These are phyloP conservation scores for Hamigera avellanea DNA, from an alignment of 495 filamentous ascomycete species.

Conservation along the genomic window DNA sequence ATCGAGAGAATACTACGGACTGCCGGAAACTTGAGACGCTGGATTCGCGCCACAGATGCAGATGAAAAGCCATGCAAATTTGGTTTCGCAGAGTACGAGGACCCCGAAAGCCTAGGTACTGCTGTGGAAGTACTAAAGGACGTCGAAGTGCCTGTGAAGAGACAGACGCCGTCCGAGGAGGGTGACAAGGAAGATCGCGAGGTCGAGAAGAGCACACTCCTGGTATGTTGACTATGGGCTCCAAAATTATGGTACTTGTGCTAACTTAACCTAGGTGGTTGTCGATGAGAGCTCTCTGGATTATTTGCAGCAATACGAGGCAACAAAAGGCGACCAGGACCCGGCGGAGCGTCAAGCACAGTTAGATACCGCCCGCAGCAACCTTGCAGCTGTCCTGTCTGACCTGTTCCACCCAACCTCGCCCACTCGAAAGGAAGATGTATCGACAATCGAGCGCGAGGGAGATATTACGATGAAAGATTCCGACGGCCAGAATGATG, in stretches of 20 bases:
- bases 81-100: conserved; percentile 95
- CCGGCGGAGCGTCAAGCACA: conserved; percentile 53
- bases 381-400: conserved; percentile 52
- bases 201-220: conserved; percentile 55
- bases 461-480: conserved; percentile 67
- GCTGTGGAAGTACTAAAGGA: conserved; percentile 81
- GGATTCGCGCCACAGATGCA: conserved; percentile 72
- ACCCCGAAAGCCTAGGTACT: conserved; percentile 75
- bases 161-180: conserved; percentile 38
- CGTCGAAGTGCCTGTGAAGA: conserved; percentile 75
- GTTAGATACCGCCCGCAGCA: conserved; percentile 52
- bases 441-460: conserved; percentile 40
- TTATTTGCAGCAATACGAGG: conserved; percentile 72
- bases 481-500: conserved; percentile 40
- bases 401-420: conserved; percentile 60
- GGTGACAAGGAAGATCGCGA: conserved; percentile 43
- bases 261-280: conserved; percentile 37
- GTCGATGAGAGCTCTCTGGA: conserved; percentile 72
- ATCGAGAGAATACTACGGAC: conserved; percentile 70
- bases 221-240: conserved; percentile 29
- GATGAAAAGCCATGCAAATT: conserved; percentile 79
- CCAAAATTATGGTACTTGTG: conserved; percentile 6
- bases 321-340: conserved; percentile 52
- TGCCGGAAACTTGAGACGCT: conserved; percentile 70
- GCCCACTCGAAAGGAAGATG: conserved; percentile 36